Conservation (phyloP, 1,284 basidiomycete species). For the Cryptococcus jaspeensis region DNA sequence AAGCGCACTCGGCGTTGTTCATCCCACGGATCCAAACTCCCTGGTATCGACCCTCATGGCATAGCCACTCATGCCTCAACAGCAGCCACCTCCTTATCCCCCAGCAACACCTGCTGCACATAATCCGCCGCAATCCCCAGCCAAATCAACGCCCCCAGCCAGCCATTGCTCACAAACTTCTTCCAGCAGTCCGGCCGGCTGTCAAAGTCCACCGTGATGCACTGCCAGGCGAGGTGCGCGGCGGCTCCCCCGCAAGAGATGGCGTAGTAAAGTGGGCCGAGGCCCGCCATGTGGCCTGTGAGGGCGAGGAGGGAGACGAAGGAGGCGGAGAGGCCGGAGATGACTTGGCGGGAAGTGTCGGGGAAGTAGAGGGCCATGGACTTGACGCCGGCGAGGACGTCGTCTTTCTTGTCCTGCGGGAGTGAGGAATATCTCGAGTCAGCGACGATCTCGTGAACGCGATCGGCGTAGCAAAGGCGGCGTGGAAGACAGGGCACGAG, state of each 20-base stretch:
- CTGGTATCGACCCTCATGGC: neutral
- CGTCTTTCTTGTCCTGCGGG: constrained; percentile 84
- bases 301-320: constrained; percentile 73
- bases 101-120: constrained; percentile 35
- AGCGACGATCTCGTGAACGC: neutral
- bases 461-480: too few species aligned
- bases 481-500: neutral
- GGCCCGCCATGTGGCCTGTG: constrained; percentile 74
- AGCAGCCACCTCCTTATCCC: constrained; percentile 1
- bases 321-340: constrained; percentile 70
- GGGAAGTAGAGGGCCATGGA: constrained; percentile 91
- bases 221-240: constrained; percentile 75
- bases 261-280: constrained; percentile 73
- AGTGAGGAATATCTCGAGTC: neutral
- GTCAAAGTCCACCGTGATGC: constrained; percentile 77
- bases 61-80: neutral
- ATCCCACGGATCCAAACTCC: neutral
- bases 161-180: constrained; percentile 85
- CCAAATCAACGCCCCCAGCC: constrained; percentile 86
- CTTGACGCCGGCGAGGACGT: constrained; percentile 82
- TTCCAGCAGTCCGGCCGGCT: constrained; percentile 82
- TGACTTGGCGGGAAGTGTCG: constrained; percentile 69
- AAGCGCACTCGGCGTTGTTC: neutral
- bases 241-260: constrained; percentile 71
- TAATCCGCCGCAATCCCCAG: constrained; percentile 81